Evolutionary conservation across 768 basidiomycete species (phyloP), one percentile per base, ranked within the genome.

Genomic region (Phanerochaete sordida): DNA sequence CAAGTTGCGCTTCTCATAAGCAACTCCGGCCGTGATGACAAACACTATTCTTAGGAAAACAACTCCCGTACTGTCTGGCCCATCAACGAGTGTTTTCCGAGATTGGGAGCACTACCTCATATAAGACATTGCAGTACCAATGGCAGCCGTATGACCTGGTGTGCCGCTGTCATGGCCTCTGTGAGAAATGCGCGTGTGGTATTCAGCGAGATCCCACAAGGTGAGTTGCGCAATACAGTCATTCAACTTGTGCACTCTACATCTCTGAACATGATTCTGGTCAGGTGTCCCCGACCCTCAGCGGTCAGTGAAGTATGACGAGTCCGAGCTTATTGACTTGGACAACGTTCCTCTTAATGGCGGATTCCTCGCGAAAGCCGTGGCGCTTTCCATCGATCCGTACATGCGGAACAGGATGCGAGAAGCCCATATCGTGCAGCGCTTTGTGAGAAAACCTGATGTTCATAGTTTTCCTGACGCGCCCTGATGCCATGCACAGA

Each of bases 121-220:
- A 13, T 15, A n/a, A n/a, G 24, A 26, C 45, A n/a, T 7, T 46
- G 45, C n/a, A 30, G 33, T 13, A 28, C 50, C 23, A 43, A 43
- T 11, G 12, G 11, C 39, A 11, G 11, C 39, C 39, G n/a, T 11
- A n/a, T n/a, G n/a, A n/a, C n/a, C n/a, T n/a, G n/a, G n/a, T n/a
- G n/a, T n/a, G n/a, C n/a, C n/a, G 13, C 7, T 7, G 28, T n/a
- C 49, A 70, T 70, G 69, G 61, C 67, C 28, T 61, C 64, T 24
- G 57, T 68, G 26, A 65, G 24, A n/a, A 73, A 73, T 60, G 63
- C 60, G 19, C 67, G 70, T 39, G 35, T 64, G 28, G 56, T 72
- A 46, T 73, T 67, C 63, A 66, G 65, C 55, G 65, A 66, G 33
- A 43, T 68, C 31, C 72, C 71, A 8, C 59, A 46, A 35, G 70